Base-by-base conservation (phyloP, 495 filamentous ascomycete genomes). In the Penicillium goetzii region DNA sequence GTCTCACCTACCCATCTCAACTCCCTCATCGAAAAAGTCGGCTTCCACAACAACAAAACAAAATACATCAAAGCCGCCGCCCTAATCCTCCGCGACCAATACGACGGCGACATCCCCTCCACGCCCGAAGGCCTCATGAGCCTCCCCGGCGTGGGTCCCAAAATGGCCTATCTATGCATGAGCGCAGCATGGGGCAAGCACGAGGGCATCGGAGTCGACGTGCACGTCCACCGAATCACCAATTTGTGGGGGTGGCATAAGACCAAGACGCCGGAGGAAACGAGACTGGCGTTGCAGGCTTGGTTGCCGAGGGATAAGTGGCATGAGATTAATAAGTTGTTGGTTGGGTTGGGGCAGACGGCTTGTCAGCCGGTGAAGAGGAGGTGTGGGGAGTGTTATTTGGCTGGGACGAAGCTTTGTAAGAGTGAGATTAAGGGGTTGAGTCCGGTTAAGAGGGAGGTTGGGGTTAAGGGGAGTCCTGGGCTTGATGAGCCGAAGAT, bases 31-130 rank as follows among this genome's bases (percentile, higher is more conserved):
- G 79, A 82, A 63, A 86, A 87, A 55, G 90, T 97, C 41, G 95
- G 96, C 30, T 98, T 98, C 72, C 94, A 97, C 77, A 97, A 97
- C 69, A 96, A 92, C 76, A 97, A 97, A 77, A 96, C 96, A 33
- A 89, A 84, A 54, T 95, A 95, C 76, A 90, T 99, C 72, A 92
- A 96, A 71, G 79, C 86, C 23, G 78, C 90, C 0, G 94, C 93
- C 8, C 68, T 80, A 9, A 89, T 97, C 43, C 81, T 97, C 2
- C 80, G 84, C 11, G 89, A 96, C 59, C 60, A 86, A 26, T 89
- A 84, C 69, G 71, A 73, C 51, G 85, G 86, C 33, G 95, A 98
- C 74, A 97, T 99, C 63, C 96, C 95, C 0, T 80, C 88, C 55
- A 91, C 92, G 0, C 84, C 93, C 21, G 86, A 88, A 54, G 93